Percentiles rank a stretch among this genome's conserved stretches.
phyloP scores from a whole-genome alignment of 2,329 filamentous ascomycete species.

The Colletotrichum lentis region DNA sequence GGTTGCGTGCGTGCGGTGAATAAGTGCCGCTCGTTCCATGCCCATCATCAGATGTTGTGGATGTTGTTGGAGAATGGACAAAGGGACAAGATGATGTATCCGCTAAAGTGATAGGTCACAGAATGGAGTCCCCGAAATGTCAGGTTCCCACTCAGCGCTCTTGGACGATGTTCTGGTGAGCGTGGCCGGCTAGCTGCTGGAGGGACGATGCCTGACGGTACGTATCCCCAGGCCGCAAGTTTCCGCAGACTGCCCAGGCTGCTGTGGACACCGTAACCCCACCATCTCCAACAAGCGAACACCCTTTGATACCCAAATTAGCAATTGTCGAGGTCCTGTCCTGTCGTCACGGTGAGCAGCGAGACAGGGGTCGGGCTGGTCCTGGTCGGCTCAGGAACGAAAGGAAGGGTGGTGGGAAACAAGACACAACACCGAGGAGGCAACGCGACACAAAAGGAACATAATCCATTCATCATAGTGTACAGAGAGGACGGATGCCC shows the following conservation, averaged over 20 bases:
- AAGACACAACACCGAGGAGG: neutral
- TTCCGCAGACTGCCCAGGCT: neutral
- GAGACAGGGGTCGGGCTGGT: slow-evolving; percentile 22
- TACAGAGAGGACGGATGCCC: no score
- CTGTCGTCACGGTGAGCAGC: slow-evolving; percentile 34
- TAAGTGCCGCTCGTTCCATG: slow-evolving; percentile 27
- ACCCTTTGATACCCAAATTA: slow-evolving; percentile 30
- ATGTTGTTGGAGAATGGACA: slow-evolving; percentile 10
- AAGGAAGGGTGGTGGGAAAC: neutral
- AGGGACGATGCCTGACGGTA: neutral
- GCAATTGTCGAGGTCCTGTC: slow-evolving; percentile 3
- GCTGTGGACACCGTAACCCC: neutral
- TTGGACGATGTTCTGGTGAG: neutral
- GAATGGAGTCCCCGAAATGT: slow-evolving; percentile 29
- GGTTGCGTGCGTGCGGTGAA: slow-evolving; percentile 17
- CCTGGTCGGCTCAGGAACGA: slow-evolving; percentile 28
- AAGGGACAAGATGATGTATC: slow-evolving; percentile 13
- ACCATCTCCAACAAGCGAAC: slow-evolving; percentile 18
- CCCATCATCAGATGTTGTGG: slow-evolving; percentile 18
- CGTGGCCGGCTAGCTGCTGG: neutral
- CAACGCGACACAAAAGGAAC: neutral
- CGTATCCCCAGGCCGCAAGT: neutral
- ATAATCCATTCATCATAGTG: neutral
- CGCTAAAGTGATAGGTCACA: slow-evolving; percentile 13
- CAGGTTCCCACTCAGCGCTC: slow-evolving; percentile 14